phyloP scores from a whole-genome alignment of 2,329 filamentous ascomycete species.

The Blumeria hordei region DNA sequence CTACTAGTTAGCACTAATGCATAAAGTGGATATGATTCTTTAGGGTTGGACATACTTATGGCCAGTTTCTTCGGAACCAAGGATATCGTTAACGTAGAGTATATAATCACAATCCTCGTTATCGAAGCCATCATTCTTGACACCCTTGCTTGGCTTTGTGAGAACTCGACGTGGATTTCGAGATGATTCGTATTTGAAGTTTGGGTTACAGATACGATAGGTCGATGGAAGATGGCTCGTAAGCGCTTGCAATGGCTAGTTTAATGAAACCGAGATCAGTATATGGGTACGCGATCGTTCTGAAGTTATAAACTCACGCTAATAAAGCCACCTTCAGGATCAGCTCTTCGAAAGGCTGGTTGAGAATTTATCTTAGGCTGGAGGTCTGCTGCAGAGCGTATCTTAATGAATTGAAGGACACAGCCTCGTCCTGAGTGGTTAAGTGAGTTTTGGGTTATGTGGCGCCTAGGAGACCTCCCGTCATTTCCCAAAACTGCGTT shows the following conservation, averaged over 20 bases:
- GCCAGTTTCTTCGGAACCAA: slow-evolving; percentile 90
- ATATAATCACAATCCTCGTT: slow-evolving; percentile 99
- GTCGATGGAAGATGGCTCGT: slow-evolving; percentile 83
- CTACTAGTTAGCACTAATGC: slow-evolving; percentile 9
- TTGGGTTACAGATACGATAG: slow-evolving; percentile 93
- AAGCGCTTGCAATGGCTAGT: slow-evolving; percentile 75
- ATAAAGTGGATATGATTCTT: slow-evolving; percentile 2
- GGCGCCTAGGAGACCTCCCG: slow-evolving; percentile 31
- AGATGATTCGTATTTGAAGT: slow-evolving; percentile 96
- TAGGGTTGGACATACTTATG: slow-evolving; percentile 46
- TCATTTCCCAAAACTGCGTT: slow-evolving; percentile 38
- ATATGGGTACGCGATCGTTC: neutral
- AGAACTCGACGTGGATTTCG: slow-evolving; percentile 85
- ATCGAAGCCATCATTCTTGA: slow-evolving; percentile 96
- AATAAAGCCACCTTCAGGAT: slow-evolving; percentile 93
- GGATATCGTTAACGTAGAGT: slow-evolving; percentile 93
- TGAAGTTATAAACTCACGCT: slow-evolving; percentile 36
- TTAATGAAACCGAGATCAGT: neutral
- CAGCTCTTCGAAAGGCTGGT: slow-evolving; percentile 75
- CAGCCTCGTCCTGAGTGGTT: slow-evolving; percentile 32
- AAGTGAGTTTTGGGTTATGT: slow-evolving; percentile 22
- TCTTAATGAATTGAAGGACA: slow-evolving; percentile 70
- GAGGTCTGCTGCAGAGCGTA: slow-evolving; percentile 48
- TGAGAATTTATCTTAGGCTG: slow-evolving; percentile 66
- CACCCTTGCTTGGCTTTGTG: slow-evolving; percentile 93